Evolutionary conservation across 2,329 filamentous ascomycete genomes (phyloP), one percentile per base, ranked within the genome.

Genomic region (Penicillium sp.): DNA sequence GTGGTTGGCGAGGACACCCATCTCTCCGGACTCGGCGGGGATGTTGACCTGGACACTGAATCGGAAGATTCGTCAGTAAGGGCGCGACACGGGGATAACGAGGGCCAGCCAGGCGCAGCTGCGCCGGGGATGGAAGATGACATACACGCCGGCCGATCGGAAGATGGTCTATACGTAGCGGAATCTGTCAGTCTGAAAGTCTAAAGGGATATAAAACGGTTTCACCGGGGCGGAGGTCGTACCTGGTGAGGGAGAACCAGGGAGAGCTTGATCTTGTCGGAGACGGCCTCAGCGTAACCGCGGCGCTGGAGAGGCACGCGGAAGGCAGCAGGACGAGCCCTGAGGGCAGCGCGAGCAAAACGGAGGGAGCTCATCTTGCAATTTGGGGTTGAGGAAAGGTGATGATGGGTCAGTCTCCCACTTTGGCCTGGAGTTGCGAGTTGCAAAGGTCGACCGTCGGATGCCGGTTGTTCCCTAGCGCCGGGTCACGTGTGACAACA

Each of bases 1-100:
- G 88, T 99, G 95, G 87, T 95, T 96, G 80, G 95, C 95, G 78
- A 99, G 91, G 75, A 99, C 90, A 91, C 95, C 95, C 95, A 99
- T 99, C 75, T 98, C 95, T 80, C 95, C 95, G 67, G 93, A 96
- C 82, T 97, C 95, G 77, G 95, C 95, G 79, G 95, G 91, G 76
- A 99, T 90, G 88, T 99, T 99, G 86, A 99, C 95, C 86, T 99
- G 95, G 77, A 98, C 89, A 77, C 83, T 85, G 70, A 83, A 88
- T 81, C 86, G 86, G 85, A 86, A 89, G 82, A 83, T 74, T 90
- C 83, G 91, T 76, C 67, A 71, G 69, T 71, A 69, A 69, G 30
- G 56, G 65, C 67, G 38, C 53, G 38, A 73, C 68, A 60, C 51
- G 64, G 61, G 53, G 61, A 56, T 63, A 51, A 29, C 26, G 38